A percentile compares a stretch with the other conserved stretches of the same genome.
phyloP scores from a whole-genome alignment of 129 eudicot genomes.

The Ambrosia artemisiifolia region DNA sequence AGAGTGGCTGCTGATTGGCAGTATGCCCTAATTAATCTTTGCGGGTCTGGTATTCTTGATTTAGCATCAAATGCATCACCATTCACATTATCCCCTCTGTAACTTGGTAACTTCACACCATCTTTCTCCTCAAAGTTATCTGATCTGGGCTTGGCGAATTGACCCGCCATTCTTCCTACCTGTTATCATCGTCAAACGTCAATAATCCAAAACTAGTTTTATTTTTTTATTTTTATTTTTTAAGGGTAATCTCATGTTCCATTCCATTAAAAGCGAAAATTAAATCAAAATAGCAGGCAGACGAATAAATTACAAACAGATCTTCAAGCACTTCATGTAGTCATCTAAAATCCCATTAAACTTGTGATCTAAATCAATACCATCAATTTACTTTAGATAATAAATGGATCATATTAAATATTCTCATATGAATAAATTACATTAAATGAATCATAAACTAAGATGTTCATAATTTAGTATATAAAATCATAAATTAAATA shows the following conservation, averaged over 20 bases:
- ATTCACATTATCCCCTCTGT: slow-evolving; percentile 88
- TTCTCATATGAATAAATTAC: neutral
- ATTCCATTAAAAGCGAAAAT: too few relatives aligned
- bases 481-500: neutral
- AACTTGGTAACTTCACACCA: slow-evolving; percentile 89
- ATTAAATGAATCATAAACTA: neutral
- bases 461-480: neutral
- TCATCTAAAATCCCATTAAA: neutral
- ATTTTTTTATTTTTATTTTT: too few relatives aligned
- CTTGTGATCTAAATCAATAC: neutral
- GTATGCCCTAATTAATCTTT: slow-evolving; percentile 92
- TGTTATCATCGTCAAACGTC: slow-evolving; percentile 17
- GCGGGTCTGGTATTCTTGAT: slow-evolving; percentile 87
- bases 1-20: slow-evolving; percentile 89
- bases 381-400: neutral
- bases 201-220: slow-evolving; percentile 15
- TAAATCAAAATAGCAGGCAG: too few relatives aligned
- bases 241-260: too few relatives aligned
- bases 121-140: slow-evolving; percentile 78
- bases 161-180: slow-evolving; percentile 99
- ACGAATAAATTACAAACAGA: neutral
- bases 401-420: neutral
- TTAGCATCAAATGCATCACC: slow-evolving; percentile 81
- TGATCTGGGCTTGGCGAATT: slow-evolving; percentile 93
- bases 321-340: neutral